Conservation (phyloP, 2,329 filamentous ascomycete species). For the Hypoxylon sp. region DNA sequence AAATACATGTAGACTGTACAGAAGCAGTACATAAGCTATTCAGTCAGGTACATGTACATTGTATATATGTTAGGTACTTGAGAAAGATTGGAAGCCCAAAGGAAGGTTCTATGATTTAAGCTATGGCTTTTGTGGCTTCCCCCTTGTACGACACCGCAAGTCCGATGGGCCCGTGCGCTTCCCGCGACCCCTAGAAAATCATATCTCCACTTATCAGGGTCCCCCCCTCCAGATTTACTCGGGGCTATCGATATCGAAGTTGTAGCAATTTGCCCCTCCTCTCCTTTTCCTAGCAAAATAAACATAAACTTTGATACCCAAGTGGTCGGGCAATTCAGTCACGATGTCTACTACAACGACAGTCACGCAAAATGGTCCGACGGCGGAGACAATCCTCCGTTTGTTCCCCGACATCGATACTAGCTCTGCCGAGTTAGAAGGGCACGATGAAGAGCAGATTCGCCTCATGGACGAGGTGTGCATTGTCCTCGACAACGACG, state of each 20-base stretch:
- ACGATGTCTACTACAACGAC: slow-evolving; percentile 58
- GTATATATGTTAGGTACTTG: no score
- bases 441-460: slow-evolving; percentile 98
- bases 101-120: neutral
- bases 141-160: neutral
- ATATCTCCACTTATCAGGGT: slow-evolving; percentile 5
- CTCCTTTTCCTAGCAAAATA: slow-evolving; percentile 13
- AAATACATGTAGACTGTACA: no score
- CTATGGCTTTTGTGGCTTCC: neutral
- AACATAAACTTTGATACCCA: slow-evolving; percentile 1
- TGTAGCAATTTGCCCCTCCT: slow-evolving; percentile 20
- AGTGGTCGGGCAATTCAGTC: slow-evolving; percentile 13
- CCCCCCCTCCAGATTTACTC: neutral
- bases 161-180: slow-evolving; percentile 16
- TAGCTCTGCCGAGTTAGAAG: slow-evolving; percentile 81
- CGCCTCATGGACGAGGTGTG: slow-evolving; percentile 98
- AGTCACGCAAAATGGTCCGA: slow-evolving; percentile 69
- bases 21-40: no score
- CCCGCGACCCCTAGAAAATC: slow-evolving; percentile 25
- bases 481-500: slow-evolving; percentile 94
- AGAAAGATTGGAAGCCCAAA: no score
- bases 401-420: slow-evolving; percentile 89
- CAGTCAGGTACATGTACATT: no score
- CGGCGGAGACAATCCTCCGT: slow-evolving; percentile 86
- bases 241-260: slow-evolving; percentile 33